Evolutionary conservation across 345 rosid species (phyloP).

Genomic region (Nasturtium officinale): DNA sequence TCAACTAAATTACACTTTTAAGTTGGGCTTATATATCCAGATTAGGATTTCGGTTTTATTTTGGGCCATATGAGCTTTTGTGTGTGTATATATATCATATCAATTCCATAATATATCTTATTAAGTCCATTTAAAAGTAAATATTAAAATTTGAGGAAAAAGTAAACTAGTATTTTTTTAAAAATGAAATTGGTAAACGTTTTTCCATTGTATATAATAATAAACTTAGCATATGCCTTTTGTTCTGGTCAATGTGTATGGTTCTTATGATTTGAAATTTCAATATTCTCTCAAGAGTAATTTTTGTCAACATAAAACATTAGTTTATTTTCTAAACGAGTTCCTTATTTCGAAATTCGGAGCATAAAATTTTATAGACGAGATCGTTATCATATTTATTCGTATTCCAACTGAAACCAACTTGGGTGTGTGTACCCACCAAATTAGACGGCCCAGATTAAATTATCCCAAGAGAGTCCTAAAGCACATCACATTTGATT

Average conservation of each 20-base stretch:
- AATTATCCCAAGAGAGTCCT: conserved; percentile 12
- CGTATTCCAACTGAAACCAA: conserved; percentile 35
- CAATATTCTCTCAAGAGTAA: too few species aligned
- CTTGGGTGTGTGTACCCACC: conserved; percentile 38
- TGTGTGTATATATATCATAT: neutral
- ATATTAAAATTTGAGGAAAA: neutral
- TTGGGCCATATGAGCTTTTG: neutral
- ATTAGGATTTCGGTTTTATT: neutral
- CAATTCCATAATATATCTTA: neutral
- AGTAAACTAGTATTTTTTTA: too few species aligned
- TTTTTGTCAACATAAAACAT: conserved; percentile 30
- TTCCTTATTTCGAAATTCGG: conserved; percentile 24
- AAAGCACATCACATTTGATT: conserved; percentile 32
- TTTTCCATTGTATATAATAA: neutral
- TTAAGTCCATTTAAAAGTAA: neutral
- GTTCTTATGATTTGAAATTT: conserved; percentile 4
- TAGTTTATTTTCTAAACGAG: conserved; percentile 31
- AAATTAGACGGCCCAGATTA: conserved; percentile 33
- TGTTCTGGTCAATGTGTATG: conserved; percentile 21
- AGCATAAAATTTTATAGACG: conserved; percentile 5
- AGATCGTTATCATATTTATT: conserved; percentile 31
- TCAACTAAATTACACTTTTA: neutral
- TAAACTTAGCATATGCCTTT: conserved; percentile 23
- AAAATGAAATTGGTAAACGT: too few species aligned
- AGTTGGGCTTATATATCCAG: conserved; percentile 9